Conservation (phyloP, 1,139 yeast species). For the Geotrichum australiense region DNA sequence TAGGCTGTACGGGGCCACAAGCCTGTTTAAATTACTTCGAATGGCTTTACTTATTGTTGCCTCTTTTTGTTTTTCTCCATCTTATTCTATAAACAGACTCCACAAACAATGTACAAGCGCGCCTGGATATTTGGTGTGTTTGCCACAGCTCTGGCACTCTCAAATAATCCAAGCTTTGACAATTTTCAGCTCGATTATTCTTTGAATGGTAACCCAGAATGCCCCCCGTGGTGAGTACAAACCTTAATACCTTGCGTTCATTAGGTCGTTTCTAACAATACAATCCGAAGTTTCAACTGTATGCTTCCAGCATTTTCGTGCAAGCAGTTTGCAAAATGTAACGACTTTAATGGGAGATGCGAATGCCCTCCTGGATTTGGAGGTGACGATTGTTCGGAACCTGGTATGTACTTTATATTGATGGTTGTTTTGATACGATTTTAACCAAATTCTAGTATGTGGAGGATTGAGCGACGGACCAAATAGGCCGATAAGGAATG, state of each 20-base stretch:
- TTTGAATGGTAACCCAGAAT: conserved; percentile 21
- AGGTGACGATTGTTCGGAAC: conserved; percentile 84
- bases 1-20: too few relatives aligned
- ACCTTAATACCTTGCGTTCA: neutral
- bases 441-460: conserved; percentile 42
- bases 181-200: conserved; percentile 10
- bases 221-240: conserved; percentile 31
- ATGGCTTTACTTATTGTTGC: neutral
- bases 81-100: neutral
- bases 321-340: conserved; percentile 81
- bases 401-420: conserved; percentile 31
- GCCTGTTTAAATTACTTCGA: too few relatives aligned
- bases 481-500: conserved; percentile 57
- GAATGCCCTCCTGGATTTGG: conserved; percentile 92
- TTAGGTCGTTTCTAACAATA: neutral
- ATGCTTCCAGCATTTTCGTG: conserved; percentile 86
- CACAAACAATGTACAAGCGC: conserved; percentile 4
- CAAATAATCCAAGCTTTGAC: conserved; percentile 3
- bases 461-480: conserved; percentile 65
- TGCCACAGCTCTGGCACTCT: conserved; percentile 3
- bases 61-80: neutral
- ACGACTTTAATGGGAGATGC: conserved; percentile 82
- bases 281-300: conserved; percentile 67
- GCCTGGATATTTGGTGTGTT: conserved; percentile 12
- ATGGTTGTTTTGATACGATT: conserved; percentile 5